A percentile compares a stretch with the other conserved stretches of the same genome.
These are phyloP conservation scores for Croton setiger DNA, from an alignment of 441 rosid genomes.

Conservation along the genomic window DNA sequence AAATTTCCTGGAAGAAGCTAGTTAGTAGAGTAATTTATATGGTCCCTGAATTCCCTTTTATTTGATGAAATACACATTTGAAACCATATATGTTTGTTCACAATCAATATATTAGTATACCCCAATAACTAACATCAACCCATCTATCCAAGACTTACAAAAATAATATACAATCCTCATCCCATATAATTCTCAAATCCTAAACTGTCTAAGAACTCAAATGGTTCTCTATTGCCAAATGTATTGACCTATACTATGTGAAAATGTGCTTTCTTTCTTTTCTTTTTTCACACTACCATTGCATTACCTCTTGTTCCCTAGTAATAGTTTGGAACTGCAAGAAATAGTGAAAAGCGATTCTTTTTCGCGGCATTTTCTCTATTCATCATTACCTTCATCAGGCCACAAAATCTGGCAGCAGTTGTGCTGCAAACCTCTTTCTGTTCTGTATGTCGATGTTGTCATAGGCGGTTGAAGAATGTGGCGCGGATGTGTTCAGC, in stretches of 20 bases:
- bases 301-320: slow-evolving; percentile 32
- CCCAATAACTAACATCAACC: slow-evolving; percentile 37
- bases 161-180: slow-evolving; percentile 77
- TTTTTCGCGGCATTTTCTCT: background rate
- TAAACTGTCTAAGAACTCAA: slow-evolving; percentile 53
- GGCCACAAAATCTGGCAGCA: slow-evolving; percentile 88
- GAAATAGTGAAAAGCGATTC: slow-evolving; percentile 31
- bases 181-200: slow-evolving; percentile 52
- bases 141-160: slow-evolving; percentile 57
- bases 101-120: slow-evolving; percentile 39
- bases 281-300: slow-evolving; percentile 52
- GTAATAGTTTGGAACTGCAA: slow-evolving; percentile 28
- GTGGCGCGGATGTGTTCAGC: slow-evolving; percentile 50
- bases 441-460: slow-evolving; percentile 71
- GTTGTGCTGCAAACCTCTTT: slow-evolving; percentile 83
- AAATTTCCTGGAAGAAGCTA: background rate
- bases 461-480: slow-evolving; percentile 65
- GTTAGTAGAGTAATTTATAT: slow-evolving; percentile 4
- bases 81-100: slow-evolving; percentile 17
- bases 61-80: slow-evolving; percentile 23
- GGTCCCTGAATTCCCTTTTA: slow-evolving; percentile 9
- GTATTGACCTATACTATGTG: slow-evolving; percentile 67
- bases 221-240: slow-evolving; percentile 44
- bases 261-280: slow-evolving; percentile 20
- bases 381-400: slow-evolving; percentile 36